phyloP scores from a whole-genome alignment of 31 red algal genomes.

The Pterothamnion heteromorphum region DNA sequence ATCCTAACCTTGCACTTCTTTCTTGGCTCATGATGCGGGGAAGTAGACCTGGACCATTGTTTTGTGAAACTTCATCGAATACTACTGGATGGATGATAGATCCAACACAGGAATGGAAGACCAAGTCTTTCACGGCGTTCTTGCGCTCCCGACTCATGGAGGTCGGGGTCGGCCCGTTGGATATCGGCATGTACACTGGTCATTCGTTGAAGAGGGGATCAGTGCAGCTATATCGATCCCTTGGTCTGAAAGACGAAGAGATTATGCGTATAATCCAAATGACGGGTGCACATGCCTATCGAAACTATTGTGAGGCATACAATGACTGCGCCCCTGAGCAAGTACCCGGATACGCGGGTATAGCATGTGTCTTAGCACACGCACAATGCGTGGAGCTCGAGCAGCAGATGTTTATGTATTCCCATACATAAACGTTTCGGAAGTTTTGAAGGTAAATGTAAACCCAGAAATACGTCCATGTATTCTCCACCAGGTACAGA shows the following conservation, averaged over 20 bases:
- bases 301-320: conserved; percentile 36
- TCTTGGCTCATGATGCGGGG: neutral
- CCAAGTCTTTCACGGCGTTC: neutral
- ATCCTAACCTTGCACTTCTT: neutral
- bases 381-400: too few species aligned
- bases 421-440: too few species aligned
- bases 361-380: too few species aligned
- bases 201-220: neutral
- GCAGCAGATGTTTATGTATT: too few species aligned
- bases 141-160: neutral
- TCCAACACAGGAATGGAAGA: neutral
- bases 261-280: conserved; percentile 36
- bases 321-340: conserved; percentile 40
- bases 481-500: too few species aligned
- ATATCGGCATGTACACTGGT: conserved; percentile 20
- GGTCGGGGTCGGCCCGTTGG: neutral
- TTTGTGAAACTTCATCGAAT: neutral
- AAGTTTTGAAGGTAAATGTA: too few species aligned
- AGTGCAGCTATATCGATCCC: conserved; percentile 10
- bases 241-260: conserved; percentile 28
- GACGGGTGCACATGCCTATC: conserved; percentile 1
- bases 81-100: neutral
- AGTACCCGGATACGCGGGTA: too few species aligned
- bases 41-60: neutral
- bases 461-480: too few species aligned